These are phyloP conservation scores for Camellia oleifera DNA, from an alignment of 179 eudicot species.

Conservation along the genomic window DNA sequence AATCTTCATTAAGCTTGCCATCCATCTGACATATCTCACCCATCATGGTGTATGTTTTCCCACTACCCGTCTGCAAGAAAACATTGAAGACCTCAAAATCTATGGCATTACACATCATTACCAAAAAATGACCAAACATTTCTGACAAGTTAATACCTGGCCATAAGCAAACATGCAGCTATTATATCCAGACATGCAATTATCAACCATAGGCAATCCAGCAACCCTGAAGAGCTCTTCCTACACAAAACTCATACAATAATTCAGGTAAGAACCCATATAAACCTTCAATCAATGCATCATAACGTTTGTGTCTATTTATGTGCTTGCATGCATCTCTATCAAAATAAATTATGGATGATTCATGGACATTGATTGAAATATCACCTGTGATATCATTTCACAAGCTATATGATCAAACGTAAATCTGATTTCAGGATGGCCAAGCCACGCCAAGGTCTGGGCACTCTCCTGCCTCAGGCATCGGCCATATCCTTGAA, in stretches of 20 bases:
- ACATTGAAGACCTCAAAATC: slow-evolving; percentile 11
- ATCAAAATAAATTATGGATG: not conserved
- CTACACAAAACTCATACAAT: slow-evolving; percentile 23
- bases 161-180: slow-evolving; percentile 75
- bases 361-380: not conserved
- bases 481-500: slow-evolving; percentile 52
- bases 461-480: slow-evolving; percentile 63
- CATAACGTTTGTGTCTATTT: not conserved
- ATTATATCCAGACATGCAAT: slow-evolving; percentile 71
- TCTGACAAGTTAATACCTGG: slow-evolving; percentile 35
- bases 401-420: slow-evolving; percentile 61
- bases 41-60: slow-evolving; percentile 71
- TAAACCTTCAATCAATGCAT: not conserved
- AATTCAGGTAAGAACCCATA: slow-evolving; percentile 10
- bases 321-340: not conserved
- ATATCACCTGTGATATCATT: slow-evolving; percentile 56
- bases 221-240: slow-evolving; percentile 62
- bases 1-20: slow-evolving; percentile 43
- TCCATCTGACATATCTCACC: slow-evolving; percentile 48
- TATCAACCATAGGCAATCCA: slow-evolving; percentile 69
- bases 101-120: not conserved
- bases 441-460: slow-evolving; percentile 60
- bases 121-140: not conserved
- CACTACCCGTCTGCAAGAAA: slow-evolving; percentile 56
- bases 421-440: slow-evolving; percentile 63